Base-by-base conservation (phyloP, 805 yeast genomes). In the Starmerella apicola region DNA sequence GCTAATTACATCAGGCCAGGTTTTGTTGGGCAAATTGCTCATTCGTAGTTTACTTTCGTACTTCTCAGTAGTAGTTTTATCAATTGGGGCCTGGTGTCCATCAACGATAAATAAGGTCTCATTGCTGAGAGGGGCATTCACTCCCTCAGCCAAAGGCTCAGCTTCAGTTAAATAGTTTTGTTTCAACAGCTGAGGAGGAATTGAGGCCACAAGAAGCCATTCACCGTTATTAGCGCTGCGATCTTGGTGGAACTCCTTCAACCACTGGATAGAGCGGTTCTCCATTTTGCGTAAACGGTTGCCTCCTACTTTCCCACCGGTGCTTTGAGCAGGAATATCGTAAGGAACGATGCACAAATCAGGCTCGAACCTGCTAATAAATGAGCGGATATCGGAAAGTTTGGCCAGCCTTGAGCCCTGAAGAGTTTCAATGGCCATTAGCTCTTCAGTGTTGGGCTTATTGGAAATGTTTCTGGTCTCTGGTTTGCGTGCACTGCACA, bases 211-310 rank as follows among this genome's bases (percentile, higher is more conserved):
- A 2, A 61, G 38, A 15, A 44, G 40, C 22, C 38, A 22, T 5
- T 37, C 21, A 16, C 35, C 20, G 4, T 15, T 22, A 4, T 32
- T 21, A 4, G 21, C 19, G 13, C 18, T 16, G 16, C 49, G 28
- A 19, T 32, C n/a, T 16, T 37, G 41, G 23, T 43, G 18, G 15
- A 53, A 48, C 37, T 39, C 43, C 13, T 45, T 39, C 32, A 59
- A 36, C 68, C 68, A 64, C 19, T 36, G 42, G 32, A 49, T 50
- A 9, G 62, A 51, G 13, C 68, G 50, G 13, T 32, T 17, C n/a
- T 50, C 43, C 64, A 64, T 60, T 38, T 62, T 62, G 22, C 54
- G 50, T 15, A 51, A 42, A 29, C 67, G 47, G 45, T 64, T 64
- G 21, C 49, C 48, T 6, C 68, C 68, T 2, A 61, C 56, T 13